phyloP scores from a whole-genome alignment of 2,329 filamentous ascomycete genomes.

The Clonostachys sp. region DNA sequence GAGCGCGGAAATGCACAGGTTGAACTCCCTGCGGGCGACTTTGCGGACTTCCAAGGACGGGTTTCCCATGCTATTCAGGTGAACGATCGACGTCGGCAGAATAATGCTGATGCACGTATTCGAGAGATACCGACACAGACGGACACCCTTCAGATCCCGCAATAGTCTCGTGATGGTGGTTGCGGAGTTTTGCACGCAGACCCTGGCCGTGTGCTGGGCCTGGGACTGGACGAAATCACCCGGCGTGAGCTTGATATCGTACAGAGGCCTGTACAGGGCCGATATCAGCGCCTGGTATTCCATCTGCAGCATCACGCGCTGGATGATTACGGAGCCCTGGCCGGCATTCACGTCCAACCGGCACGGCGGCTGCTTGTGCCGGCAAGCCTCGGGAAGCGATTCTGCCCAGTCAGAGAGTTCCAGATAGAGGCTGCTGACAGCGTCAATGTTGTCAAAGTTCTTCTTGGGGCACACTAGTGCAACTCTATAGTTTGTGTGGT shows the following conservation, averaged over 20 bases:
- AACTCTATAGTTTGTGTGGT: neutral
- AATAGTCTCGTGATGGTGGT: neutral
- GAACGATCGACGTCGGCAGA: neutral
- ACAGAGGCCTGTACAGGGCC: neutral
- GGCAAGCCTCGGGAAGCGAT: neutral
- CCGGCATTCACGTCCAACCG: too few species aligned
- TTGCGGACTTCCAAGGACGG: neutral
- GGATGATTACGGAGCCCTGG: neutral
- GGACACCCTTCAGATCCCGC: neutral
- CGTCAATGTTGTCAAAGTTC: neutral
- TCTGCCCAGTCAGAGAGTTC: neutral
- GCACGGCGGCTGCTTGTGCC: neutral
- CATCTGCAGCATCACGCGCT: neutral
- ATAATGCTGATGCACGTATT: neutral
- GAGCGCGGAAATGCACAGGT: too few species aligned
- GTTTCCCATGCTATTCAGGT: neutral
- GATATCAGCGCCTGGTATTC: neutral
- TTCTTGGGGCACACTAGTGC: neutral
- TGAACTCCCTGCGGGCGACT: too few species aligned
- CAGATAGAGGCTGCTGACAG: neutral
- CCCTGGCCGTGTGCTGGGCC: neutral
- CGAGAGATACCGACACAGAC: neutral
- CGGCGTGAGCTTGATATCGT: too few species aligned
- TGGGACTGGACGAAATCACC: neutral
- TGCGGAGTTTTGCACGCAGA: neutral